These are phyloP conservation scores for Apiospora phragmitis DNA, from an alignment of 2,329 filamentous ascomycete species.

Conservation along the genomic window DNA sequence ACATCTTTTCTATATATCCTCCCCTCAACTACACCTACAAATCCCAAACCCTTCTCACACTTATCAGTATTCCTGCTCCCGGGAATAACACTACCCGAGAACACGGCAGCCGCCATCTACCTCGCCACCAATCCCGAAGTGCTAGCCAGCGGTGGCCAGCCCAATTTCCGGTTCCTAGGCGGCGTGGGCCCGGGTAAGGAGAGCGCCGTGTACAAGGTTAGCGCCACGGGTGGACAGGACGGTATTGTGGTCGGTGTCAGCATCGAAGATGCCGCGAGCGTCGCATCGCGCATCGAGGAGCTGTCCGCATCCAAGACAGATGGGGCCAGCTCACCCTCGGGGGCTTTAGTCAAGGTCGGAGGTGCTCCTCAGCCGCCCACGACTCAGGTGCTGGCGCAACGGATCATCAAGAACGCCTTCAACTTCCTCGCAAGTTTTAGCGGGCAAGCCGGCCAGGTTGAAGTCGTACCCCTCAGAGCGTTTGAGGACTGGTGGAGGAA, in stretches of 20 bases:
- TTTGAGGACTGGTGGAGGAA: conserved; percentile 99
- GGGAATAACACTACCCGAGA: conserved; percentile 68
- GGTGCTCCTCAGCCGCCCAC: conserved; percentile 33
- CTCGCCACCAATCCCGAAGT: conserved; percentile 54
- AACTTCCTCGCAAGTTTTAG: conserved; percentile 93
- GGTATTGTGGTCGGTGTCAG: conserved; percentile 76
- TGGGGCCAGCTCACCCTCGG: background rate
- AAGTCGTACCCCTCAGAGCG: conserved; percentile 89
- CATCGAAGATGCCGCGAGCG: conserved; percentile 73
- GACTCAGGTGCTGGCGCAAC: conserved; percentile 82
- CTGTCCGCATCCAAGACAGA: conserved; percentile 17
- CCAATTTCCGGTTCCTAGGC: conserved; percentile 81
- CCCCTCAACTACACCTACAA: conserved; percentile 17
- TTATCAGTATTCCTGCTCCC: conserved; percentile 89
- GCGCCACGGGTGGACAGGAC: conserved; percentile 27
- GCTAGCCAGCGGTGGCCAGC: conserved; percentile 41
- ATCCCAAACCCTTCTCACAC: conserved; percentile 66
- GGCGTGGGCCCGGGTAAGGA: conserved; percentile 89
- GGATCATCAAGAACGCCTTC: conserved; percentile 96
- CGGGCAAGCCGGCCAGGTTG: conserved; percentile 64
- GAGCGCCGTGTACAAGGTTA: conserved; percentile 85
- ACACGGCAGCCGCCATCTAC: conserved; percentile 87
- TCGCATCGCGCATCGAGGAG: conserved; percentile 65
- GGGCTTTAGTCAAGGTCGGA: conserved; percentile 25
- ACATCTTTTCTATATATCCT: conserved; percentile 21